A percentile compares a stretch with the other conserved stretches of the same genome.
Conservation (phyloP, 345 rosid species). For the Pugionium cornutum region DNA sequence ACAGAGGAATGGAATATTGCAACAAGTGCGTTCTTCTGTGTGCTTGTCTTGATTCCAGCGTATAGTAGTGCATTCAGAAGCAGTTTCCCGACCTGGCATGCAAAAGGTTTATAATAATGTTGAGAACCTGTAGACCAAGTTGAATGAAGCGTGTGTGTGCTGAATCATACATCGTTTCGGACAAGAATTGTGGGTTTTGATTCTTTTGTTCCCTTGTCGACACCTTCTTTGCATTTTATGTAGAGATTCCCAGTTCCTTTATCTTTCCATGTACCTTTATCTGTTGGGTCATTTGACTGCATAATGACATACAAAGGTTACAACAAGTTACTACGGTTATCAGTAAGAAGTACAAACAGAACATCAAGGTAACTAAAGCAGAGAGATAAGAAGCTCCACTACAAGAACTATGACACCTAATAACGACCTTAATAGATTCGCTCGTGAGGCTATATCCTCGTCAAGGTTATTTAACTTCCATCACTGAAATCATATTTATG, state of each 20-base stretch:
- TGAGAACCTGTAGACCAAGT: constrained; percentile 18
- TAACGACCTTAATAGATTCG: constrained; percentile 1
- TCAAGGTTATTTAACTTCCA: neutral
- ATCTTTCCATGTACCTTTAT: constrained; percentile 90
- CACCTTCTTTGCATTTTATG: constrained; percentile 86
- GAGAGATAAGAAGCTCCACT: neutral
- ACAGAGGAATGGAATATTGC: constrained; percentile 91
- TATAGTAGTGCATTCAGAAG: constrained; percentile 86
- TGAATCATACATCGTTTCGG: constrained; percentile 73
- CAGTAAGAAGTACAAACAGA: constrained; percentile 10
- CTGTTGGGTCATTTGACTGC: constrained; percentile 79
- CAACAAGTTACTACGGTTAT: neutral
- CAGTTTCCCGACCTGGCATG: constrained; percentile 74
- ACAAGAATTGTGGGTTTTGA: constrained; percentile 82
- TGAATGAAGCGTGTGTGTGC: constrained; percentile 9
- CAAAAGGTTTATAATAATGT: neutral
- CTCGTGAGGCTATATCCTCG: neutral
- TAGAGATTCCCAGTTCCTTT: constrained; percentile 89
- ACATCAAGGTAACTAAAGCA: constrained; percentile 3
- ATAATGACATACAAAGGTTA: constrained; percentile 19
- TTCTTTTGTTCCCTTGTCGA: constrained; percentile 79
- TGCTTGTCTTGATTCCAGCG: constrained; percentile 79
- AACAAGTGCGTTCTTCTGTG: constrained; percentile 78
- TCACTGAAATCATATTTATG: neutral
- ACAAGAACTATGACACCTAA: constrained; percentile 18